These are phyloP conservation scores for Fusarium sp. DNA, from an alignment of 2,329 filamentous ascomycete genomes.

Conservation along the genomic window DNA sequence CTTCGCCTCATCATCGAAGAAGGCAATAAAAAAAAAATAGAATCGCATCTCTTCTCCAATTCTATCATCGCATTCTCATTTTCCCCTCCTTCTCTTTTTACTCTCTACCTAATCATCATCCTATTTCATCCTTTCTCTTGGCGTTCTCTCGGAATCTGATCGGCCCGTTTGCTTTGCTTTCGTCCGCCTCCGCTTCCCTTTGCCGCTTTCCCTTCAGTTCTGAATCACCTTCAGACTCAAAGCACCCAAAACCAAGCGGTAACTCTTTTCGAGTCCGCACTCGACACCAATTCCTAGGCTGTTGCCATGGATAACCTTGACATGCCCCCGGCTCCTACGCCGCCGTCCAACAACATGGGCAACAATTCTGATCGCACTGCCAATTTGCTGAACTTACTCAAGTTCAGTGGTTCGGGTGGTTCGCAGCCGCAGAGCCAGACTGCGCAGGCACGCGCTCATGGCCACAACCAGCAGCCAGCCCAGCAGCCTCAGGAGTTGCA, in stretches of 20 bases:
- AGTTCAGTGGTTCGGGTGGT: constrained; percentile 61
- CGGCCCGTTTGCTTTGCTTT: constrained; percentile 41
- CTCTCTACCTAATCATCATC: constrained; percentile 5
- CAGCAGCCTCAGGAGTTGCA: constrained; percentile 34
- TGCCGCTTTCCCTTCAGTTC: constrained; percentile 21
- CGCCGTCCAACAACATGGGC: constrained; percentile 55
- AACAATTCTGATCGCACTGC: constrained; percentile 61
- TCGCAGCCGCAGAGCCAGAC: constrained; percentile 52
- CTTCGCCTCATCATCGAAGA: constrained; percentile 27
- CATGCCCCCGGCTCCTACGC: constrained; percentile 64
- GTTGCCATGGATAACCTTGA: constrained; percentile 50
- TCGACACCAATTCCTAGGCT: constrained; percentile 35
- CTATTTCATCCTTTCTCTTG: constrained; percentile 27
- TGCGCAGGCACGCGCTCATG: constrained; percentile 39
- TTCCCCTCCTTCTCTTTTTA: not conserved
- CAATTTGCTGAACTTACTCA: constrained; percentile 70
- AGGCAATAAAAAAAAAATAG: constrained; percentile 16
- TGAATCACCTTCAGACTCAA: constrained; percentile 24
- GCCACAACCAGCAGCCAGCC: constrained; percentile 28
- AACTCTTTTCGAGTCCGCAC: constrained; percentile 40
- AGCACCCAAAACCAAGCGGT: constrained; percentile 21
- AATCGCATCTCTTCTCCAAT: constrained; percentile 11
- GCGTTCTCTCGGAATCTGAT: constrained; percentile 40
- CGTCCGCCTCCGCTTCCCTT: constrained; percentile 42
- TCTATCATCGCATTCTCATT: constrained; percentile 7